Evolutionary conservation across 176 grass and related monocot species (phyloP).

Genomic region (Avena insularis): DNA sequence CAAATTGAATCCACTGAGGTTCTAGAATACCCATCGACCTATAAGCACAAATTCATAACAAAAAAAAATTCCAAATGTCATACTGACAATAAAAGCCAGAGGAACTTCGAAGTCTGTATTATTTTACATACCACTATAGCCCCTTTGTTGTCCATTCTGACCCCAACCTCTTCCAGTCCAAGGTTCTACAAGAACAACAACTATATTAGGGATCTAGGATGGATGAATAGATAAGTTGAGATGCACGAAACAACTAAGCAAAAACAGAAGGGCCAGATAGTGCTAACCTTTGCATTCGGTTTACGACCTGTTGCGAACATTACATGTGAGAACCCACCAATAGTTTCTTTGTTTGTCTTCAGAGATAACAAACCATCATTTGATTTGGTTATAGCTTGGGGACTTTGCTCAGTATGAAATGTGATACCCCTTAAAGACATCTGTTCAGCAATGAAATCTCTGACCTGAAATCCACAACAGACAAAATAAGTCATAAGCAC

Average conservation of each 20-base stretch:
- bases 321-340: constrained; percentile 81
- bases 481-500: constrained; percentile 15
- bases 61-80: constrained; percentile 11
- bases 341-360: constrained; percentile 77
- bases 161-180: constrained; percentile 74
- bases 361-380: constrained; percentile 71
- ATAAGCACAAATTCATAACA: constrained; percentile 21
- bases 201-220: neutral
- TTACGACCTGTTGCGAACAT: constrained; percentile 87
- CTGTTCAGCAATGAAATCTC: constrained; percentile 79
- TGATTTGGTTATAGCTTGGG: constrained; percentile 70
- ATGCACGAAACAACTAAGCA: constrained; percentile 17
- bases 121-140: constrained; percentile 68
- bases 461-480: constrained; percentile 57
- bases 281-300: constrained; percentile 71
- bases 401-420: constrained; percentile 81
- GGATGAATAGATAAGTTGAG: neutral
- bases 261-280: constrained; percentile 13
- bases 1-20: constrained; percentile 85
- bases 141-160: constrained; percentile 61
- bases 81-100: neutral
- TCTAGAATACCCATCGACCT: constrained; percentile 78
- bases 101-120: constrained; percentile 1
- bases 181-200: constrained; percentile 61
- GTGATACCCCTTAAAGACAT: constrained; percentile 70